These are phyloP conservation scores for Urochloa ruziziensis DNA, from an alignment of 176 grass and related monocot genomes.

Conservation along the genomic window DNA sequence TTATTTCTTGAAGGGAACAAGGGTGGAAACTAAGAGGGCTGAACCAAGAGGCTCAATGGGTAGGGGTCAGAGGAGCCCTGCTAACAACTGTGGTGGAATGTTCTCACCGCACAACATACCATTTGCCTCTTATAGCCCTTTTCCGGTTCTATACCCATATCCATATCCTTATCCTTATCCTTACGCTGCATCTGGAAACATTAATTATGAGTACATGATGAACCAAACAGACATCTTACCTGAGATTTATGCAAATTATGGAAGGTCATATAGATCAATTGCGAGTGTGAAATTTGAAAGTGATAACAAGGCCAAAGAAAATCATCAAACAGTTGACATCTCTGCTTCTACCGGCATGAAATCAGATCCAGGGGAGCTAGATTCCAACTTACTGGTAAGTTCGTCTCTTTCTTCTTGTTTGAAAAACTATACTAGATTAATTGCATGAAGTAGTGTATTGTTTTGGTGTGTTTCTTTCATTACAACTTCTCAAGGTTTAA, in stretches of 20 bases:
- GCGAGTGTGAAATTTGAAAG: neutral
- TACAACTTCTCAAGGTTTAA: neutral
- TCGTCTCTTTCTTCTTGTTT: neutral
- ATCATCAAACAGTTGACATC: neutral
- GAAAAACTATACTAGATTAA: neutral
- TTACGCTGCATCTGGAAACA: neutral
- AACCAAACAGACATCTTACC: neutral
- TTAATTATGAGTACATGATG: neutral
- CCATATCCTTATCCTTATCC: no score
- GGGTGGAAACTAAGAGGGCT: constrained; percentile 40
- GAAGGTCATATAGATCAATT: neutral
- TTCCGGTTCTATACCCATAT: neutral
- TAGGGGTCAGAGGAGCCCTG: neutral
- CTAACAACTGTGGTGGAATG: neutral
- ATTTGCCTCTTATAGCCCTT: neutral
- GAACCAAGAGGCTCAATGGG: constrained; percentile 26
- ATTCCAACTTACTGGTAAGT: constrained; percentile 24
- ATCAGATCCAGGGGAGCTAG: constrained; percentile 23
- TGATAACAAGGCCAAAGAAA: no score
- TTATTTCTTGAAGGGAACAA: constrained; percentile 52
- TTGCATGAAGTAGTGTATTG: neutral
- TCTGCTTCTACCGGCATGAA: neutral
- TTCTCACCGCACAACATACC: neutral
- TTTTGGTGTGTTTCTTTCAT: neutral
- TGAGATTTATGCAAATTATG: constrained; percentile 28